Percentiles rank a stretch among this genome's conserved stretches.
phyloP scores from a whole-genome alignment of 2,329 filamentous ascomycete genomes.

The Colletotrichum orbiculare region DNA sequence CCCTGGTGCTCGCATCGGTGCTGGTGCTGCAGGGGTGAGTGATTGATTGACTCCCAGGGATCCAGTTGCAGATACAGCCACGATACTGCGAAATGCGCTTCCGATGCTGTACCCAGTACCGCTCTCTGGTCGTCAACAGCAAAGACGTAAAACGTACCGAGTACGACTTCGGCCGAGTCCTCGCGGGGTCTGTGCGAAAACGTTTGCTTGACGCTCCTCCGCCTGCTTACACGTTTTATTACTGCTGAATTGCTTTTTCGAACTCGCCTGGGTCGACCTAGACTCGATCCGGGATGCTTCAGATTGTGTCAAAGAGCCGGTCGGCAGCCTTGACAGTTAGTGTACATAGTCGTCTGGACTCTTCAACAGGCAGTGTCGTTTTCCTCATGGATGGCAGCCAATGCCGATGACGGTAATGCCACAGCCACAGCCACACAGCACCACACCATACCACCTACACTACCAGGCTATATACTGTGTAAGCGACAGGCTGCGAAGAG shows the following conservation, averaged over 20 bases:
- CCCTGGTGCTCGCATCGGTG: constrained; percentile 27
- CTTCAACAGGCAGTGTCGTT: too few relatives aligned
- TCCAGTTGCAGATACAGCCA: not conserved
- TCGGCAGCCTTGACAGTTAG: not conserved
- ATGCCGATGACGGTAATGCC: not conserved
- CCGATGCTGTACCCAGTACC: too few relatives aligned
- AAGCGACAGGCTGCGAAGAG: too few relatives aligned
- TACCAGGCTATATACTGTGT: too few relatives aligned
- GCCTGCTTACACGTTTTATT: not conserved
- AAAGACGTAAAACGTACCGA: too few relatives aligned
- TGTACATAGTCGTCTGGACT: not conserved
- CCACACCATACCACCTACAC: not conserved
- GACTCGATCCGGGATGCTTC: constrained; percentile 19
- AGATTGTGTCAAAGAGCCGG: not conserved
- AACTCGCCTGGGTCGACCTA: constrained; percentile 4
- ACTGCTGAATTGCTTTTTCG: constrained; percentile 4
- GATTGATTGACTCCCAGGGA: constrained; percentile 24
- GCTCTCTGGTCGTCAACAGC: too few relatives aligned
- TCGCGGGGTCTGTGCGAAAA: constrained; percentile 34
- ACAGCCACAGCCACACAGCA: not conserved
- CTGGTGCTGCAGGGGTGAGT: constrained; percentile 30
- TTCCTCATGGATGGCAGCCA: too few relatives aligned
- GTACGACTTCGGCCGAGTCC: too few relatives aligned
- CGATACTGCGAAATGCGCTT: too few relatives aligned
- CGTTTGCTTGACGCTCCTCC: not conserved